These are phyloP conservation scores for Beauveria caledonica DNA, from an alignment of 2,329 filamentous ascomycete genomes.

Conservation along the genomic window DNA sequence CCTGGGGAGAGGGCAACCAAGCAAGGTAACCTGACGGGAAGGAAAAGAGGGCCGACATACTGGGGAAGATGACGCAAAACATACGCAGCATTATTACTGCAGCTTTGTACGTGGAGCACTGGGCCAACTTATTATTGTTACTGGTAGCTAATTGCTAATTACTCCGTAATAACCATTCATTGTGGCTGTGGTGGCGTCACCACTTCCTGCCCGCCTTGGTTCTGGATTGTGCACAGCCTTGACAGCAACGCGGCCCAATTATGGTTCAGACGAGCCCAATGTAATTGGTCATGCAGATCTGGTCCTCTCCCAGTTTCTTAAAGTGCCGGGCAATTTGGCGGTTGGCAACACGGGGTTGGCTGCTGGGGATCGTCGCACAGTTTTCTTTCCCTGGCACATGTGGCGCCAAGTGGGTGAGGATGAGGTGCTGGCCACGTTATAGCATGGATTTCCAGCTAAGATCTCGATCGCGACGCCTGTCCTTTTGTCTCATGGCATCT, in stretches of 20 bases:
- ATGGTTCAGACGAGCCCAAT: background rate
- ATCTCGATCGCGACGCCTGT: constrained; percentile 6
- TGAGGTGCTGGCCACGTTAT: constrained; percentile 8
- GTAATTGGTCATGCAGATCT: background rate
- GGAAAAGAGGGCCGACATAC: background rate
- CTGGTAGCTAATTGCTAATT: too few species aligned
- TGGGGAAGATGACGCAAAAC: constrained; percentile 10
- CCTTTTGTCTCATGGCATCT: background rate
- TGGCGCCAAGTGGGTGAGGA: background rate
- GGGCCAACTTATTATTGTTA: too few species aligned
- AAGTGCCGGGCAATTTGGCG: background rate
- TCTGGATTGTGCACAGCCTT: background rate
- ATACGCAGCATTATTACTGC: constrained; percentile 2
- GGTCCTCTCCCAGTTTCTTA: background rate
- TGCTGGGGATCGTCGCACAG: background rate
- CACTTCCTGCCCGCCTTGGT: constrained; percentile 11
- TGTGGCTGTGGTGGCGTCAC: constrained; percentile 21
- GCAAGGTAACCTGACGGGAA: background rate
- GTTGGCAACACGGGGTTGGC: too few species aligned
- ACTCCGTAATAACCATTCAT: too few species aligned
- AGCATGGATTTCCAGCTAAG: background rate
- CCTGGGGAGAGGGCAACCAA: background rate
- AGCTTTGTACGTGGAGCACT: background rate
- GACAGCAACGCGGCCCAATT: background rate
- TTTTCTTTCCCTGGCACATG: constrained; percentile 3